Percentiles rank a stretch among this genome's conserved stretches.
Evolutionary conservation across 208 protist genomes (phyloP).

Genomic region (Phytomonas sp.): DNA sequence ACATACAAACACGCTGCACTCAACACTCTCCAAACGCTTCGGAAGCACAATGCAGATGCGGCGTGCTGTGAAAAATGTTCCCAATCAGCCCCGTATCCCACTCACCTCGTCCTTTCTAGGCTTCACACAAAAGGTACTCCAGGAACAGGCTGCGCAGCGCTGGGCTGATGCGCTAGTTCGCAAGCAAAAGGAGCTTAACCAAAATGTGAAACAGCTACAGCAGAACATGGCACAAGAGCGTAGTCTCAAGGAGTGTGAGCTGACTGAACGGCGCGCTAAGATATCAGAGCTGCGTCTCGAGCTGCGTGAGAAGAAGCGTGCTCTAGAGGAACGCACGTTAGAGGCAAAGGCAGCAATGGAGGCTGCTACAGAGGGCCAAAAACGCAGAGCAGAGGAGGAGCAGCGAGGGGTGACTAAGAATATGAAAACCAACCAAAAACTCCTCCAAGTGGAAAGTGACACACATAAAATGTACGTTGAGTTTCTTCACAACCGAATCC

Average conservation of each 20-base stretch:
- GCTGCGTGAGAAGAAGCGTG: conserved; percentile 56
- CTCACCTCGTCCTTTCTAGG: conserved; percentile 55
- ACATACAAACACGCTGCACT: conserved; percentile 14
- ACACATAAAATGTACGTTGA: conserved; percentile 53
- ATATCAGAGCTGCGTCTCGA: conserved; percentile 51
- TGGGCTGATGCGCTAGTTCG: conserved; percentile 85
- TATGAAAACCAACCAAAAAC: conserved; percentile 20
- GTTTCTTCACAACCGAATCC: conserved; percentile 62
- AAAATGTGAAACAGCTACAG: conserved; percentile 91
- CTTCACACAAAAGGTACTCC: conserved; percentile 74
- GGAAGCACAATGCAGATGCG: conserved; percentile 61
- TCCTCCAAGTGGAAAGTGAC: conserved; percentile 36
- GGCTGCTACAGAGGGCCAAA: conserved; percentile 56
- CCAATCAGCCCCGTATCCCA: conserved; percentile 47
- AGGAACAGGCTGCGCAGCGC: conserved; percentile 78
- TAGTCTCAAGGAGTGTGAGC: conserved; percentile 66
- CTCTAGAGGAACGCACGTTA: conserved; percentile 62
- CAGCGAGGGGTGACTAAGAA: conserved; percentile 33
- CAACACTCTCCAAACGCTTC: conserved; percentile 34
- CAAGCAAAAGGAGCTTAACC: conserved; percentile 85
- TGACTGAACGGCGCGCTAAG: conserved; percentile 53
- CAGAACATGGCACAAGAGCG: conserved; percentile 72
- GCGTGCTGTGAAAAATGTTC: conserved; percentile 15
- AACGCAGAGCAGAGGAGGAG: conserved; percentile 43
- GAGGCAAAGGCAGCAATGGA: conserved; percentile 51